phyloP scores from a whole-genome alignment of 2,329 filamentous ascomycete species.

The Calonectria henricotiae region DNA sequence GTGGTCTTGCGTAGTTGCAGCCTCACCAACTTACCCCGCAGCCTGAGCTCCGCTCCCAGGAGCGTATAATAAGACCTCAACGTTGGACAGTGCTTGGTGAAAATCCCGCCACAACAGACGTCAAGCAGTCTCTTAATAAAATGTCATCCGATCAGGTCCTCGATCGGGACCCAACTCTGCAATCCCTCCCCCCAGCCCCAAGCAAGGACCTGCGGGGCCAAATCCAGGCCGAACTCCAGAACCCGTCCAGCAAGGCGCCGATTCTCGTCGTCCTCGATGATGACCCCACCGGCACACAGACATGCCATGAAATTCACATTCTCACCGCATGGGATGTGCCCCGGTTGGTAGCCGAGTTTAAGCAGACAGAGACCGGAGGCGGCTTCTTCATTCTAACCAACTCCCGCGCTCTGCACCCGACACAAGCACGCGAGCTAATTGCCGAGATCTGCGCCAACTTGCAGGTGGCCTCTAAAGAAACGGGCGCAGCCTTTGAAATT shows the following conservation, averaged over 20 bases:
- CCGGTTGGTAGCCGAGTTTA: constrained; percentile 64
- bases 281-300: constrained; percentile 75
- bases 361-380: constrained; percentile 53
- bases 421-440: constrained; percentile 65
- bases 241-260: constrained; percentile 44
- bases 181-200: constrained; percentile 38
- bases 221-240: constrained; percentile 33
- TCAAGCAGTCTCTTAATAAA: not conserved
- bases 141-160: constrained; percentile 34
- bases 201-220: constrained; percentile 37
- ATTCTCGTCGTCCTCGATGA: constrained; percentile 67
- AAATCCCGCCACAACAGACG: not conserved
- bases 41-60: constrained; percentile 23
- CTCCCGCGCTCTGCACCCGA: constrained; percentile 69
- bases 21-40: constrained; percentile 11
- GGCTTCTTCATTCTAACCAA: constrained; percentile 77
- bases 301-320: constrained; percentile 72
- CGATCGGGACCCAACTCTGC: constrained; percentile 30
- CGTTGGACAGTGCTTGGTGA: constrained; percentile 11
- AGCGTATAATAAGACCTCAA: constrained; percentile 23
- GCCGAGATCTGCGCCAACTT: constrained; percentile 68
- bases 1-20: not conserved
- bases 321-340: constrained; percentile 69
- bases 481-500: constrained; percentile 65
- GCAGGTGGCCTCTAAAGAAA: constrained; percentile 60